Base-by-base conservation (phyloP, 1,139 yeast genomes). In the Pichia sp. region DNA sequence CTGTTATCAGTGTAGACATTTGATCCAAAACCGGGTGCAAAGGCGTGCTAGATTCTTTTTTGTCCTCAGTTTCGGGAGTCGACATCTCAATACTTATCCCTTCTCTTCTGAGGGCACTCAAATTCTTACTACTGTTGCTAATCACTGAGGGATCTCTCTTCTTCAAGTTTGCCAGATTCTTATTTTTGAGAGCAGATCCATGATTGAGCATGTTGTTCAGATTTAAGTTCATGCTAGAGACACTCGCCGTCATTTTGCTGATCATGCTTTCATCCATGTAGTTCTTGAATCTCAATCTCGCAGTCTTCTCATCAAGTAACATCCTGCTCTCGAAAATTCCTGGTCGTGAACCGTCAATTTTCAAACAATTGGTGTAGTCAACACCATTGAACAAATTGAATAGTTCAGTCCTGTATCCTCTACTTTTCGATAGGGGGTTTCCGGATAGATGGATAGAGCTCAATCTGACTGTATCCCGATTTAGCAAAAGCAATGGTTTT, bases 311-410 rank as follows among this genome's bases (percentile, higher is more conserved):
- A 47, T 74, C 81, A 37, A 73, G 56, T 23, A 74, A 52, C 50
- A 72, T 50, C 14, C 79, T 71, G 33, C 73, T 66, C 55, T 77
- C 84, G 53, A 77, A 72, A 41, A 77, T 69, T 1, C 84, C 83
- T 0, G 84, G 83, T 40, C 69, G 58, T 9, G 79, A 72, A 38
- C 78, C 83, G 51, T 77, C 83, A 33, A 77, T 68, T 47, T 69
- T 66, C 42, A 75, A 54, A 16, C 54, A 53, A 40, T 71, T 74
- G 27, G 62, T 60, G 41, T 65, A 69, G 37, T 66, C 69, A 20
- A 72, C 70, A 12, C 79, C 79, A 47, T 76, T 72, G 39, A 63
- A 62, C 22, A 60, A 39, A 51, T 75, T 74, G 55, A 75, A 75
- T 22, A 75, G 49, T 32, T 75, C 80, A 22, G 67, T 64, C 41